phyloP scores from a whole-genome alignment of 2,329 filamentous ascomycete genomes.

The Penicillium brasilianum region DNA sequence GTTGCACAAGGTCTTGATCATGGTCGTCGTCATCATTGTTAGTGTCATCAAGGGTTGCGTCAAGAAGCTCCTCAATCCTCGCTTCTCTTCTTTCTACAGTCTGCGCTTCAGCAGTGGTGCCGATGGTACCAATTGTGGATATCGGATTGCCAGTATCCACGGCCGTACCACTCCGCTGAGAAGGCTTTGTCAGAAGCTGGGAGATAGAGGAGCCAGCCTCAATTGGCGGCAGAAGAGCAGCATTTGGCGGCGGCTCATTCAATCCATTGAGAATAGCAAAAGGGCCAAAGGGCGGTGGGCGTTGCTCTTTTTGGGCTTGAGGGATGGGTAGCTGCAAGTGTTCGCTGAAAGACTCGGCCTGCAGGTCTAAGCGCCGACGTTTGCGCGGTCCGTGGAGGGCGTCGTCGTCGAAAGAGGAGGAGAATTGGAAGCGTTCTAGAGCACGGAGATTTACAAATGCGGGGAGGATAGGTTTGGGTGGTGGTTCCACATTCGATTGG shows the following conservation, averaged over 20 bases:
- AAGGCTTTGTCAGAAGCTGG: constrained; percentile 44
- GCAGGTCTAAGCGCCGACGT: constrained; percentile 49
- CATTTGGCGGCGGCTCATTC: constrained; percentile 67
- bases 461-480: constrained; percentile 48
- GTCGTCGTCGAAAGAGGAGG: constrained; percentile 46
- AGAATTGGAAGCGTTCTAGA: constrained; percentile 50
- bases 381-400: constrained; percentile 45
- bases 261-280: constrained; percentile 62
- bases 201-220: constrained; percentile 53
- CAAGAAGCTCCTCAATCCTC: constrained; percentile 44
- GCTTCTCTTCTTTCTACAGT: constrained; percentile 39
- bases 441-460: constrained; percentile 56
- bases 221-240: constrained; percentile 65
- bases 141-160: constrained; percentile 30
- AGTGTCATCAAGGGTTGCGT: constrained; percentile 33
- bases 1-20: constrained; percentile 23
- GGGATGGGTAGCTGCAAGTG: constrained; percentile 55
- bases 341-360: constrained; percentile 49
- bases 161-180: constrained; percentile 29
- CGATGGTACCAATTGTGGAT: constrained; percentile 20
- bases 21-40: constrained; percentile 22
- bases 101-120: constrained; percentile 28
- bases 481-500: constrained; percentile 42
- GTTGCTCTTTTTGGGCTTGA: constrained; percentile 52
- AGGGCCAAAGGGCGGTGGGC: constrained; percentile 50